Evolutionary conservation across 1,284 basidiomycete genomes (phyloP).

Genomic region (Uromyces viciae-fabae): DNA sequence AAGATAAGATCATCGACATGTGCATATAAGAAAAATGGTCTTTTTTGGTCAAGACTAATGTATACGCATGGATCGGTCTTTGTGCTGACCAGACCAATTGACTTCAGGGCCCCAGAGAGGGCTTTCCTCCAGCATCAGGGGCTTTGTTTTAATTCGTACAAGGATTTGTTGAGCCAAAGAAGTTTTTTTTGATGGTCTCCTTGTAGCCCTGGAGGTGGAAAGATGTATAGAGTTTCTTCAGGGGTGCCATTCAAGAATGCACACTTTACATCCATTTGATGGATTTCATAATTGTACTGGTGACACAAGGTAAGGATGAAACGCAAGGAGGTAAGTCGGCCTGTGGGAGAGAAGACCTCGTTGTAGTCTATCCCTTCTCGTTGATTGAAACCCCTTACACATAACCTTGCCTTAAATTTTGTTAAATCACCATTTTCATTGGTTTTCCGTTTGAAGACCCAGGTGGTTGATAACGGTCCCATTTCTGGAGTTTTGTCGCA

Average conservation of each 20-base stretch:
- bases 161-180: background rate
- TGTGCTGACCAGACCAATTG: background rate
- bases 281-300: background rate
- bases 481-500: background rate
- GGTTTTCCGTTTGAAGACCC: constrained; percentile 1
- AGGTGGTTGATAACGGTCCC: background rate
- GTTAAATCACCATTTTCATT: background rate
- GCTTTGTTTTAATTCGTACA: background rate
- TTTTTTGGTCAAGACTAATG: background rate
- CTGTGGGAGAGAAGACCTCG: background rate
- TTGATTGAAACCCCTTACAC: background rate
- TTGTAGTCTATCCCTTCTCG: background rate
- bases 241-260: background rate
- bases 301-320: background rate
- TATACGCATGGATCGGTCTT: background rate
- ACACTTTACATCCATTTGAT: constrained; percentile 8
- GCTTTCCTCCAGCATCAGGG: background rate
- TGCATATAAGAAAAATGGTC: background rate
- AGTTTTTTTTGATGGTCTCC: background rate
- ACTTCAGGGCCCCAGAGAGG: background rate
- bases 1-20: constrained; percentile 3
- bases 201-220: background rate
- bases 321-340: background rate
- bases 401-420: background rate
- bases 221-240: background rate